Base-by-base conservation (phyloP, 2,329 filamentous ascomycete genomes). In the Chrysosporium keratinophilum region DNA sequence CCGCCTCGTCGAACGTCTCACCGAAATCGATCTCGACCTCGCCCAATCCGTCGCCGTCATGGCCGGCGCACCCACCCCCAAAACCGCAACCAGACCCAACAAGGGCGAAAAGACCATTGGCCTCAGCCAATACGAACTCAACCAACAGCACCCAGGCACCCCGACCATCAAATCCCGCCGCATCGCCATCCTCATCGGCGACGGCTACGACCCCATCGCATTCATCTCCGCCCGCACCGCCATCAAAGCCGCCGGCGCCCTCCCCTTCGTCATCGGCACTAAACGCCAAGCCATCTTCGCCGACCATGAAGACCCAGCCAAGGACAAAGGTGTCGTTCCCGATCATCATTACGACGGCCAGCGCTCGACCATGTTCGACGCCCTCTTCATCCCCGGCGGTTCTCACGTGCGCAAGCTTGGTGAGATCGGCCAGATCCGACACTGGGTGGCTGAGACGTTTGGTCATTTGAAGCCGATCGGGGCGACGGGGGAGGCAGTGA, bases 391-490 rank as follows among this genome's bases (percentile, higher is more conserved):
- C 1, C 86, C 86, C 1, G 85, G 86, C 1, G 1, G 61, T 9
- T 40, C 62, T 5, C 74, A 82, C 0, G 70, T 86, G 43, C 71
- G 78, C 50, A 81, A 80, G 0, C 77, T 93, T 0, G 71, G 76
- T 54, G 80, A 82, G 72, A 87, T 78, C 57, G 87, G 87, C 0
- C 82, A 86, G 15, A 85, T 85, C 0, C 64, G 85, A 1, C 84
- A 91, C 71, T 93, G 84, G 80, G 71, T 91, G 3, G 78, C 84
- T 1, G 88, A 93, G 67, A 84, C 87, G 0, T 93, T 91, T 60
- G 87, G 86, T 0, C 87, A 93, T 58, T 75, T 89, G 49, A 93
- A 93, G 74, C 74, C 85, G 1, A 85, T 93, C 20, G 87, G 81
- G 1, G 88, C 83, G 0, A 85, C 83, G 0, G 87, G 85, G 0